Evolutionary conservation across 2,329 filamentous ascomycete genomes (phyloP).

Genomic region (Aspergillus texensis): DNA sequence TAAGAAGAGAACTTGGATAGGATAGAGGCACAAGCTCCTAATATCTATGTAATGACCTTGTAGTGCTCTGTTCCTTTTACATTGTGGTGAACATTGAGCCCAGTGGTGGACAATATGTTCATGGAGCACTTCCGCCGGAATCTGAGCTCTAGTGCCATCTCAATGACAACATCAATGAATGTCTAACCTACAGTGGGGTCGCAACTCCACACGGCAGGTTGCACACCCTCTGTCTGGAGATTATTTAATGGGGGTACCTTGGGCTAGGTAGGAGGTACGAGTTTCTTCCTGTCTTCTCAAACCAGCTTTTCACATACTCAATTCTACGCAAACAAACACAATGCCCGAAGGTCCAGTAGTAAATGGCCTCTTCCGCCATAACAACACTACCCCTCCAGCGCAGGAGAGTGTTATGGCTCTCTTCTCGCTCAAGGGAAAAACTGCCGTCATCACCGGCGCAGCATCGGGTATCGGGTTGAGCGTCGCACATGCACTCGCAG

Average conservation of each 20-base stretch:
- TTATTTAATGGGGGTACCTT: background rate
- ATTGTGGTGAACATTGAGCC: background rate
- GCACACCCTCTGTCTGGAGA: background rate
- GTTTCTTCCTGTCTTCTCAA: background rate
- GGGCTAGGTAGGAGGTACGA: background rate
- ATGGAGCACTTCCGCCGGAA: background rate
- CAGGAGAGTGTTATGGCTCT: background rate
- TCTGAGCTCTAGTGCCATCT: background rate
- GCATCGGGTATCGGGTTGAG: background rate
- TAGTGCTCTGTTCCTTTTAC: background rate
- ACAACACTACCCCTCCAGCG: background rate
- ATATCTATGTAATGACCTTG: rapidly evolving
- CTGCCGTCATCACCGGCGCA: background rate
- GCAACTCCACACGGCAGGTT: background rate
- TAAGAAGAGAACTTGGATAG: background rate
- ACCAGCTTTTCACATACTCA: background rate
- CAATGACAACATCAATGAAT: background rate
- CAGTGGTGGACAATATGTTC: no score
- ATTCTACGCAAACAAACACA: background rate
- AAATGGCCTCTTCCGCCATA: background rate
- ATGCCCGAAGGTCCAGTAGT: background rate
- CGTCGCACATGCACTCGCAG: background rate
- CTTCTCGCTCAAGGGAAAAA: background rate
- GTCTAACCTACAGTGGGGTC: background rate
- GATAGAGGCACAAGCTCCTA: background rate